A percentile compares a stretch with the other conserved stretches of the same genome.
Evolutionary conservation across 2,329 filamentous ascomycete species (phyloP).

Genomic region (Hypoxylon sp.): DNA sequence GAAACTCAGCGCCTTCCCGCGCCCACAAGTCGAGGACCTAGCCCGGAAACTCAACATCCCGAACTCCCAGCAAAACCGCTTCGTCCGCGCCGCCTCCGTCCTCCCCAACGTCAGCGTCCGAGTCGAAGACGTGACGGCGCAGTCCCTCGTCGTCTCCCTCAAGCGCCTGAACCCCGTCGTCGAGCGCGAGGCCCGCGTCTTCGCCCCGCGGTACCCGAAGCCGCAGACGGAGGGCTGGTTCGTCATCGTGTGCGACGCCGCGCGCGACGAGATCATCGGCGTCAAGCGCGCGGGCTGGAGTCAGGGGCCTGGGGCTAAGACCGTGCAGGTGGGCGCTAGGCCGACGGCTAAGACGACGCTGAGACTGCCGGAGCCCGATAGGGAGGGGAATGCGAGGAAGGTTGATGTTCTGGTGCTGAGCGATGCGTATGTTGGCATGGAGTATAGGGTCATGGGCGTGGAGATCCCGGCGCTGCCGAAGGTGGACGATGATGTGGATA

Average conservation of each 20-base stretch:
- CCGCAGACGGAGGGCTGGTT: conserved; percentile 96
- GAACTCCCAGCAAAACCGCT: conserved; percentile 60
- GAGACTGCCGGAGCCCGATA: conserved; percentile 68
- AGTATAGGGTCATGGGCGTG: conserved; percentile 64
- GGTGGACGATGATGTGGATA: conserved; percentile 64
- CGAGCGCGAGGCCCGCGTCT: conserved; percentile 80
- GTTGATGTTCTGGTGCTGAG: conserved; percentile 85
- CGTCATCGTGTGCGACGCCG: conserved; percentile 78
- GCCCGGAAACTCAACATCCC: conserved; percentile 68
- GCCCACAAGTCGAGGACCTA: conserved; percentile 56
- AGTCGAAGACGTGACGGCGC: conserved; percentile 72
- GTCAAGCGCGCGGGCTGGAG: conserved; percentile 89
- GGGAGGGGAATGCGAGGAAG: conserved; percentile 66
- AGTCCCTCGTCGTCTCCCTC: conserved; percentile 75
- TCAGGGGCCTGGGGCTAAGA: conserved; percentile 30
- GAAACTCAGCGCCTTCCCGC: conserved; percentile 53
- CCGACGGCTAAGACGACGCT: conserved; percentile 71
- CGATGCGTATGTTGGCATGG: conserved; percentile 88
- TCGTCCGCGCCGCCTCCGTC: conserved; percentile 72
- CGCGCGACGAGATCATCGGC: conserved; percentile 82
- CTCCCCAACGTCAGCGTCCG: conserved; percentile 79
- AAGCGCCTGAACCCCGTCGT: conserved; percentile 76
- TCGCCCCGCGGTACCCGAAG: conserved; percentile 92
- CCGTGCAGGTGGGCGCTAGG: conserved; percentile 60
- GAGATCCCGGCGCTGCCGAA: conserved; percentile 66